Percentiles rank a stretch among this genome's conserved stretches.
Evolutionary conservation across 768 basidiomycete species (phyloP).

Genomic region (Xerocomus spinulosus): DNA sequence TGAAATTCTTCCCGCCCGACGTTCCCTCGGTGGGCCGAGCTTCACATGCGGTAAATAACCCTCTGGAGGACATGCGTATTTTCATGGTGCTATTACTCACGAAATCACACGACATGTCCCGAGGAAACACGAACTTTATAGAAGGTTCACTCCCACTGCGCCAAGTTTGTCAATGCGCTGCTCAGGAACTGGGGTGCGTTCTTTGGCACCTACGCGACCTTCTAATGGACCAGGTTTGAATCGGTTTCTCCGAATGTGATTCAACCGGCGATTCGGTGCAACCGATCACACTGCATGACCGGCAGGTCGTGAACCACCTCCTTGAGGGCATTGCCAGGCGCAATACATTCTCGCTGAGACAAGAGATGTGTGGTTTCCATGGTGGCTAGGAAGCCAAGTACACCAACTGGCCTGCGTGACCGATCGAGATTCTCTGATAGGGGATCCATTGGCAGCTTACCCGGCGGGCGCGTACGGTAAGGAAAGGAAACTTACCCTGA

Average conservation of each 20-base stretch:
- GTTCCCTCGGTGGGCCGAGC: conserved; percentile 7
- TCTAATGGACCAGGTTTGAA: conserved; percentile 3
- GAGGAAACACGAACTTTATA: conserved; percentile 10
- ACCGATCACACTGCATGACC: conserved; percentile 3
- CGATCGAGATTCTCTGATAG: background rate
- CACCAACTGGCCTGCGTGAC: background rate
- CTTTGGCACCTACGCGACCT: conserved; percentile 7
- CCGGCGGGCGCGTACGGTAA: background rate
- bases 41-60: conserved; percentile 15
- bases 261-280: conserved; percentile 5
- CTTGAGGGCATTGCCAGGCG: background rate
- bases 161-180: conserved; percentile 11
- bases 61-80: conserved; percentile 6
- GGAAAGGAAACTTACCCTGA: background rate
- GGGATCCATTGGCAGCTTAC: background rate
- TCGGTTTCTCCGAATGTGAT: conserved; percentile 6
- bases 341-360: background rate
- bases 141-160: conserved; percentile 10
- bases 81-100: conserved; percentile 15
- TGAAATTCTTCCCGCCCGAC: conserved; percentile 2
- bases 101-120: conserved; percentile 1
- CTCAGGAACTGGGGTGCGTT: conserved; percentile 30
- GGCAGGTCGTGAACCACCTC: background rate
- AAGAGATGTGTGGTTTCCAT: conserved; percentile 17
- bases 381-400: background rate